Evolutionary conservation across 2,329 filamentous ascomycete genomes (phyloP), one percentile per base, ranked within the genome.

Genomic region (Cadophora gregata): DNA sequence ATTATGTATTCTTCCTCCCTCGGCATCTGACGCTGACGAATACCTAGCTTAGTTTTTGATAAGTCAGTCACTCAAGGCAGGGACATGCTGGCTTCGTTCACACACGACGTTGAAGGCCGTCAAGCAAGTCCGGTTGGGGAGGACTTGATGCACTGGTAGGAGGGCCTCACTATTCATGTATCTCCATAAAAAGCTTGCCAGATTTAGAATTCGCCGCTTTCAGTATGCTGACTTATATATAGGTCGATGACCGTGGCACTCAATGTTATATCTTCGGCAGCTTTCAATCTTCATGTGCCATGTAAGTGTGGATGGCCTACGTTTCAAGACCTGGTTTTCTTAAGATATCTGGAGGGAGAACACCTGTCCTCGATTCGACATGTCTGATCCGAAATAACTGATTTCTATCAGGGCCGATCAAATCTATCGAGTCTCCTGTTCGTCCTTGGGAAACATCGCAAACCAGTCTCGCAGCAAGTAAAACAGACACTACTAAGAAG

Each of bases 221-320:
- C 9, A 19, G 2, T 21, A n/a, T 19, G 27, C 42, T 62, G 45
- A 62, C 10, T 16, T 29, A 3, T 3, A 8, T 2, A 24, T 45
- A 62, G 81, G 64, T 79, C 81, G 1, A 85, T 85, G 83, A 80
- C 81, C 56, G 75, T 84, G 64, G 81, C 81, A 63, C 73, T 86
- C 31, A 81, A 84, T 71, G 80, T 85, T 42, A 84, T 86, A 68
- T 84, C 82, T 69, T 78, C 80, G 56, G 83, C 83, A 63, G 83
- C 82, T 1, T 85, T 86, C 33, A 69, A 58, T 42, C 64, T 67
- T n/a, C 64, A 69, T 7, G 63, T 67, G 38, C 50, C 58, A 42
- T 58, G 55, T 58, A 42, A 24, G 55, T 38, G 19, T 21, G 5
- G 19, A 19, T 2, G 21, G 19, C 19, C 19, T n/a, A 6, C 3